A percentile compares a stretch with the other conserved stretches of the same genome.
These are phyloP conservation scores for Trichocomaceae sp. DNA, from an alignment of 2,329 filamentous ascomycete genomes.

Conservation along the genomic window DNA sequence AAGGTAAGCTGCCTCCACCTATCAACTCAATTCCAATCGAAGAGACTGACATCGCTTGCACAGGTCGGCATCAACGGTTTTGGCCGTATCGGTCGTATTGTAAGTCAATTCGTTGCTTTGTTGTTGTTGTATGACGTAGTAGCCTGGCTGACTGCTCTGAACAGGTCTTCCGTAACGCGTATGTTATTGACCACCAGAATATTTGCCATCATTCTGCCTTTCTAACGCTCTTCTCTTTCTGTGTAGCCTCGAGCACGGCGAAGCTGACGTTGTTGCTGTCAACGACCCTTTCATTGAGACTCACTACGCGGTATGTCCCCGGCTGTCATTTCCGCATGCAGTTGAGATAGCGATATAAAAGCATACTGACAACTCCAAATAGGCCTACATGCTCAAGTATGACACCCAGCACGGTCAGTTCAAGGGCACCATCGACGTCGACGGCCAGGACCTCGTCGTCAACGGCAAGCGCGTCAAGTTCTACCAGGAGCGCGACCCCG, in stretches of 20 bases:
- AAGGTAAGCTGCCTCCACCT: slow-evolving; percentile 22
- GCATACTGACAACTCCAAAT: slow-evolving; percentile 11
- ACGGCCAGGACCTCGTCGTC: slow-evolving; percentile 68
- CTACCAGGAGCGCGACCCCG: slow-evolving; percentile 87
- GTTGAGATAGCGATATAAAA: not conserved
- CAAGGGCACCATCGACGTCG: slow-evolving; percentile 79
- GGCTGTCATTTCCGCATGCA: slow-evolving; percentile 1
- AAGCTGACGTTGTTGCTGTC: slow-evolving; percentile 90
- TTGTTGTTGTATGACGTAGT: slow-evolving; percentile 24
- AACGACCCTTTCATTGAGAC: slow-evolving; percentile 99
- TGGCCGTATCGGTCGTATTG: slow-evolving; percentile 97
- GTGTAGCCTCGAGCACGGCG: slow-evolving; percentile 67
- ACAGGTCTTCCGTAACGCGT: slow-evolving; percentile 91
- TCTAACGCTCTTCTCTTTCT: not conserved
- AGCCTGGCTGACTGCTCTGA: slow-evolving; percentile 11
- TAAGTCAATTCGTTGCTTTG: slow-evolving; percentile 28
- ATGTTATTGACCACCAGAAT: slow-evolving; percentile 31
- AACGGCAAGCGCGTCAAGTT: slow-evolving; percentile 94
- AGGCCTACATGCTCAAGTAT: slow-evolving; percentile 99
- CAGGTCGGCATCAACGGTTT: slow-evolving; percentile 99
- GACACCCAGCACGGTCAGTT: slow-evolving; percentile 95
- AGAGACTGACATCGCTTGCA: slow-evolving; percentile 21
- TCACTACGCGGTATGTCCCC: slow-evolving; percentile 90
- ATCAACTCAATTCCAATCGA: not conserved
- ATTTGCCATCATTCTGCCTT: not conserved